These are phyloP conservation scores for Ascochyta rabiei DNA, from an alignment of 2,329 filamentous ascomycete species.

Conservation along the genomic window DNA sequence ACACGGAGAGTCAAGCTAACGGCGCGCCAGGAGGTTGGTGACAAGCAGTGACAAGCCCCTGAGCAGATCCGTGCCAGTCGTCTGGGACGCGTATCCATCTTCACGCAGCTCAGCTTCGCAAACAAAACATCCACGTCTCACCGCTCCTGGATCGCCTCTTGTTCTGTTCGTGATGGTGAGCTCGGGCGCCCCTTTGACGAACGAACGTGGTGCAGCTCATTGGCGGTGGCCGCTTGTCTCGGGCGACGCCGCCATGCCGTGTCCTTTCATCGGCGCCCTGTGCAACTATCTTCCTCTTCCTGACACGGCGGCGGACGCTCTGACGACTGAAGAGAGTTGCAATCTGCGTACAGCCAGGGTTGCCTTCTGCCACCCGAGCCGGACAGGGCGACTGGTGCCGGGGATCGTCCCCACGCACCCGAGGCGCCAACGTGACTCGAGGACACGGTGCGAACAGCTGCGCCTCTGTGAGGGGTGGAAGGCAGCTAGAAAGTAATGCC, in stretches of 20 bases:
- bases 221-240: slow-evolving; percentile 22
- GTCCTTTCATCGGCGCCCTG: slow-evolving; percentile 27
- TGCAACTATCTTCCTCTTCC: slow-evolving; percentile 25
- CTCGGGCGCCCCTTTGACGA: slow-evolving; percentile 12
- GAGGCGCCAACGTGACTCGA: slow-evolving; percentile 17
- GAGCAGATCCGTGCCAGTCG: slow-evolving; percentile 39
- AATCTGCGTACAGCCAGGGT: slow-evolving; percentile 22
- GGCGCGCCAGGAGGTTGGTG: slow-evolving; percentile 29
- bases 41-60: slow-evolving; percentile 31
- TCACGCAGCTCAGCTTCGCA: slow-evolving; percentile 10
- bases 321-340: slow-evolving; percentile 17
- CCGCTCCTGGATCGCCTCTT: slow-evolving; percentile 22
- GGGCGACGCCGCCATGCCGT: slow-evolving; percentile 21
- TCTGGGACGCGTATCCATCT: slow-evolving; percentile 24
- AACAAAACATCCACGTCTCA: slow-evolving; percentile 25
- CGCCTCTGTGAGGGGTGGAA: slow-evolving; percentile 16
- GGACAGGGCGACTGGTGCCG: slow-evolving; percentile 8
- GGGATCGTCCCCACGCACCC: slow-evolving; percentile 17
- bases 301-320: slow-evolving; percentile 23
- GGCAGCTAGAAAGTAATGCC: slow-evolving; percentile 15
- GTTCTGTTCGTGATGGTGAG: slow-evolving; percentile 15
- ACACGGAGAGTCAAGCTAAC: slow-evolving; percentile 39
- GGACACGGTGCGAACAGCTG: slow-evolving; percentile 7
- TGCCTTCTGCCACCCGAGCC: slow-evolving; percentile 23
- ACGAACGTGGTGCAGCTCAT: slow-evolving; percentile 26